Base-by-base conservation (phyloP, 371 early-diverging fungal species). In the Haplosporangium sp. region DNA sequence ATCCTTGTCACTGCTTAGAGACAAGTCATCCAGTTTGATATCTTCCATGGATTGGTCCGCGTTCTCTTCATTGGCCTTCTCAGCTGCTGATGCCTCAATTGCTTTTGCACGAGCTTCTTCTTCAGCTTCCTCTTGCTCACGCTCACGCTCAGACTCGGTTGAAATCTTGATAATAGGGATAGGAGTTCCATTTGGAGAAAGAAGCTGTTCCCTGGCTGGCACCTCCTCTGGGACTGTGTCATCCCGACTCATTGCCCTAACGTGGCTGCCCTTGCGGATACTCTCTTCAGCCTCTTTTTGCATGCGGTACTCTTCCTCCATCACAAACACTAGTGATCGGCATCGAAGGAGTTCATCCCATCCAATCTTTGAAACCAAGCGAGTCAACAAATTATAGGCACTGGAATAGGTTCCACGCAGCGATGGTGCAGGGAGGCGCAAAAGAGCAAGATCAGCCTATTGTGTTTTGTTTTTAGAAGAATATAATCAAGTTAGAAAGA, bases 261-360 rank as follows among this genome's bases (percentile, higher is more conserved):
- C 40, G 15, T 76, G 57, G 50, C 60, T 69, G 53, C 74, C 71
- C 50, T 83, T 73, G 45, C 73, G 79, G 45, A 83, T 83, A 63
- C 86, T 87, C 59, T 90, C 91, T 50, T 92, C 91, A 34, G 86
- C 87, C 45, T 88, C 88, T 73, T 91, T 92, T 63, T 90, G 90
- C 84, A 89, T 87, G 38, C 96, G 85, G 74, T 98, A 98, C 83
- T 98, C 98, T 70, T 98, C 98, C 67, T 98, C 98, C 98, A 98
- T 98, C 9, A 98, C 97, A 85, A 98, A 98, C 15, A 94, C 96
- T 55, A 86, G 76, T 13, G 96, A 94, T 50, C 98, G 88, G 63
- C 91, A 92, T 65, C 88, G 87, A 56, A 98, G 86, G 53, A 98
- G 85, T 72, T 97, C 96, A 69, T 98, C 98, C 98, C 98, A 98